Evolutionary conservation across 2,329 filamentous ascomycete genomes (phyloP), one percentile per base, ranked within the genome.

Genomic region (Paecilomyces fulvus): DNA sequence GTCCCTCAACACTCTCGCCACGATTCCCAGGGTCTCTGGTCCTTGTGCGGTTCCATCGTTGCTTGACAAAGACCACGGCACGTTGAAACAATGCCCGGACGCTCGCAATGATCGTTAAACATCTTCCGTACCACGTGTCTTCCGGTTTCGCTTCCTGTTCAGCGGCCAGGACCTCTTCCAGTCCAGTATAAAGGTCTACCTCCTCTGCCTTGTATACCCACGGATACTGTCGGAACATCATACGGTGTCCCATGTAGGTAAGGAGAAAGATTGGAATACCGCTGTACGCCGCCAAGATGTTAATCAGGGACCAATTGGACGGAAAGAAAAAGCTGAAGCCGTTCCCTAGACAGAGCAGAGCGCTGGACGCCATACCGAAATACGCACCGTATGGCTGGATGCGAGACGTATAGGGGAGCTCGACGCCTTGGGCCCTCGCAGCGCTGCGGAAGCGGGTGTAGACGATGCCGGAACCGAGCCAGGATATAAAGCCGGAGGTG

Each of bases 341-440:
- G 64, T 90, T 90, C 62, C 89, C 85, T 2, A 92, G 71, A 1
- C 80, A 83, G n/a, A 92, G 76, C 53, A 90, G 80, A 23, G 83
- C 66, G 0, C 65, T 64, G 6, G 67, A 67, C 12, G 80, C 67
- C 1, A 90, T 79, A 9, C 80, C 78, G 55, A 81, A 72, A 64
- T 79, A 89, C 0, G 86, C 81, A 2, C 83, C 83, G 65, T 86
- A 90, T 0, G 88, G 83, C 63, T 85, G 83, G 4, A 84, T 61
- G 23, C 66, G 65, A n/a, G 78, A 81, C 30, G 70, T 70, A 62
- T 83, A 86, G 0, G 83, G 80, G 3, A 82, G 72, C 43, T 77
- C 63, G 25, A 82, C 69, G 8, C 74, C 72, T 55, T 83, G 80
- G 1, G 63, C 67, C 0, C 63, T 55, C 28, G 67, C 67, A 0